A percentile compares a stretch with the other conserved stretches of the same genome.
These are phyloP conservation scores for Cordyceps cateniannulata DNA, from an alignment of 2,329 filamentous ascomycete species.

Conservation along the genomic window DNA sequence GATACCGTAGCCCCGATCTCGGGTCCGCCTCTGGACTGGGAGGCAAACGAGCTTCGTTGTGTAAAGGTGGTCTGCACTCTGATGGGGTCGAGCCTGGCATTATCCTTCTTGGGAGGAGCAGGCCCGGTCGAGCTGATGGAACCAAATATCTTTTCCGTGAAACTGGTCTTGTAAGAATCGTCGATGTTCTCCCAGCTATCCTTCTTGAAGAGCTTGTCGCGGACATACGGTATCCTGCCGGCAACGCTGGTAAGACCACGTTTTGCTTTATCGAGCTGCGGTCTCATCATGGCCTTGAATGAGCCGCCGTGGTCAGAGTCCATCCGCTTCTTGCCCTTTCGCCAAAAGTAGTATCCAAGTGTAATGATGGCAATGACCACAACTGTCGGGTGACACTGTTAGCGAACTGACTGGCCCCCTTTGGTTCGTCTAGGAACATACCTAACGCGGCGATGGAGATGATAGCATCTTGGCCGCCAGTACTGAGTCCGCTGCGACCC, in stretches of 20 bases:
- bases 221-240: not conserved
- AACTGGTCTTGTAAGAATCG: not conserved
- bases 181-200: conserved; percentile 4
- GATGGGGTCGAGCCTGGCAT: not conserved
- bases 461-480: not conserved
- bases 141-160: not conserved
- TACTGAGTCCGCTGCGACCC: not conserved
- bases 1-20: not conserved
- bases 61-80: conserved; percentile 1
- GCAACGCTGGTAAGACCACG: not conserved
- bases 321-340: conserved; percentile 1
- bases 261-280: not conserved
- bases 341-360: conserved; percentile 5
- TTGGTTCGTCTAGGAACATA: not conserved
- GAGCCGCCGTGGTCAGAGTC: not conserved
- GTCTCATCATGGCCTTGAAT: not conserved
- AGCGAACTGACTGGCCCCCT: not conserved
- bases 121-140: not conserved
- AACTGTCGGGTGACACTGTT: not conserved
- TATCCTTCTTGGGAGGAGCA: not conserved
- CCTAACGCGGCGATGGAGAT: conserved; percentile 4
- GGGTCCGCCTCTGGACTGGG: not conserved
- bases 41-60: not conserved
- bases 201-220: not conserved
- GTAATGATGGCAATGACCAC: not conserved